Evolutionary conservation across 116 monocot genomes (phyloP).

Genomic region (Phalaenopsis hybrid): DNA sequence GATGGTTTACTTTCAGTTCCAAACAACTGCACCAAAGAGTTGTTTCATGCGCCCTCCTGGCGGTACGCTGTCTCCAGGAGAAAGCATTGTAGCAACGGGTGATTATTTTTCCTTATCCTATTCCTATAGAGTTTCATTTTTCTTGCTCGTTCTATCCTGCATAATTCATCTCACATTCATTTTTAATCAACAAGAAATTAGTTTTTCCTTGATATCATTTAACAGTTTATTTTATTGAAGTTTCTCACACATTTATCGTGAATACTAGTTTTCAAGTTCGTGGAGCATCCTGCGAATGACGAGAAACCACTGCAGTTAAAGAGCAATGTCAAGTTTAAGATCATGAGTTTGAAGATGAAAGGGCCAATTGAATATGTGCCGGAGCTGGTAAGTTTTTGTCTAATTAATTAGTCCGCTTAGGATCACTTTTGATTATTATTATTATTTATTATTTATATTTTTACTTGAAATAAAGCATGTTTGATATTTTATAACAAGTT

Average conservation of each 20-base stretch:
- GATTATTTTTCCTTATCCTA: neutral
- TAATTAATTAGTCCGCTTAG: neutral
- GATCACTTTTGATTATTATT: too few species aligned
- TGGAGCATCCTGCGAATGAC: slow-evolving; percentile 71
- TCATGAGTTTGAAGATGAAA: slow-evolving; percentile 73
- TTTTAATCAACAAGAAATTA: neutral
- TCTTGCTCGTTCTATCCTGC: neutral
- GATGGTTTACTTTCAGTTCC: slow-evolving; percentile 39
- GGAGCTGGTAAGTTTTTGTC: slow-evolving; percentile 45
- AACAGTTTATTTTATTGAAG: neutral
- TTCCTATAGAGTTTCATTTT: neutral
- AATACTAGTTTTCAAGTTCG: slow-evolving; percentile 76
- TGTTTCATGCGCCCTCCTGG: slow-evolving; percentile 85
- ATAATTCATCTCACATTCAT: neutral
- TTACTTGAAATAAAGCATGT: too few species aligned
- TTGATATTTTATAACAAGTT: too few species aligned
- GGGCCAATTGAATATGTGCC: slow-evolving; percentile 75
- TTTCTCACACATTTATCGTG: slow-evolving; percentile 1
- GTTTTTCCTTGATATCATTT: too few species aligned
- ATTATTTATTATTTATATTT: too few species aligned
- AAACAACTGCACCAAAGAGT: slow-evolving; percentile 87
- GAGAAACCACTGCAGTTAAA: slow-evolving; percentile 47
- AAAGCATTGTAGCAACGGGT: slow-evolving; percentile 76
- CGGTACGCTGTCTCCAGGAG: slow-evolving; percentile 58
- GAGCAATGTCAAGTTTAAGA: slow-evolving; percentile 67